Base-by-base conservation (phyloP, 2,329 filamentous ascomycete species). In the Colletotrichum sublineola region DNA sequence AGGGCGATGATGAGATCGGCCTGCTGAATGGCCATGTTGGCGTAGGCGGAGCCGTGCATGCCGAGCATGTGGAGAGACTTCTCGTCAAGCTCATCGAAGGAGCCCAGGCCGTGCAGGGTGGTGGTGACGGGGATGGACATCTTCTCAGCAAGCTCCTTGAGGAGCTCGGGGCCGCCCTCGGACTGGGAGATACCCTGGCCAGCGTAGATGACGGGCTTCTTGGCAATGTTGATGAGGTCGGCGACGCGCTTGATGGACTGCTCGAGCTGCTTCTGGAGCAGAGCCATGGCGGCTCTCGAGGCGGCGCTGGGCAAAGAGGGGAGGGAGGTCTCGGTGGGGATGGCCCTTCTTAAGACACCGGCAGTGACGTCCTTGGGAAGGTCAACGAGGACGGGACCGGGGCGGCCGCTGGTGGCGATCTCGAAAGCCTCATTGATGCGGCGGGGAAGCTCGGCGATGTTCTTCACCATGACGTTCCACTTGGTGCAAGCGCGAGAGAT, bases 381-480 rank as follows among this genome's bases (percentile, higher is more conserved):
- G 82, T 99, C 96, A 74, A 99, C 95, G 74, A 99, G 90, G 46
- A 98, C 96, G 38, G 96, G 96, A 33, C 96, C 96, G 18, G 96
- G 96, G 61, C 96, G 91, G 73, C 96, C 96, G 78, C 93, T 96
- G 53, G 94, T 98, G 52, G 96, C 96, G 80, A 98, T 98, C 85
- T 98, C 95, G 80, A 98, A 98, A 61, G 96, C 96, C 85, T 98
- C 96, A 82, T 98, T 97, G 80, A 98, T 98, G 75, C 96, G 90
- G 78, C 94, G 91, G 63, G 96, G 96, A 68, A 99, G 88, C 84
- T 99, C 96, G 63, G 94, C 95, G 67, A 97, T 91, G 81, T 92
- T 96, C 88, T 97, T 98, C 61, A 98, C 94, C 95, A 98, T 97
- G 73, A 97, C 94, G 78, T 98, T 98, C 96, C 96, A 99, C 86